phyloP scores from a whole-genome alignment of 768 basidiomycete genomes.

The Podaxis mareebaensis region DNA sequence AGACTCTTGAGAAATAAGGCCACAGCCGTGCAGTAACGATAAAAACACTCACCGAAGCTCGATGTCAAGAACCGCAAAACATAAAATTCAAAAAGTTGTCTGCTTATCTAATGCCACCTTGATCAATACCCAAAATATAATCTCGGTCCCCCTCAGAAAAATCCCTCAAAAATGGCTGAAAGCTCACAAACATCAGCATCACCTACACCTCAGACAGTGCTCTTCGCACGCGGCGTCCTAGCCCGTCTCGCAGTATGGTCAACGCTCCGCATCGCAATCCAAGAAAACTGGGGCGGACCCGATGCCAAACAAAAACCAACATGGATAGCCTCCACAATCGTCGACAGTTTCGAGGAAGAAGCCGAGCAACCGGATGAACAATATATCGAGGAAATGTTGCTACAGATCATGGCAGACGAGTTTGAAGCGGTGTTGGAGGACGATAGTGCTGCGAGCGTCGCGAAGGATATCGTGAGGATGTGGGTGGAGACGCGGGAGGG shows the following conservation, averaged over 20 bases:
- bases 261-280: slow-evolving; percentile 82
- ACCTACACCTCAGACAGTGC: slow-evolving; percentile 50
- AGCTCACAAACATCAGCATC: slow-evolving; percentile 16
- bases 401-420: slow-evolving; percentile 86
- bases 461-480: slow-evolving; percentile 66
- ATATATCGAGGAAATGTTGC: slow-evolving; percentile 79
- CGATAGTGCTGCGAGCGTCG: slow-evolving; percentile 73
- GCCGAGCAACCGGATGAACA: slow-evolving; percentile 54
- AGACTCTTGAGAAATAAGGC: slow-evolving; percentile 7
- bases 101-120: neutral
- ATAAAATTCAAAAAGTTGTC: neutral
- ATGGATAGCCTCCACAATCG: slow-evolving; percentile 81
- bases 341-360: slow-evolving; percentile 74
- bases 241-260: slow-evolving; percentile 85
- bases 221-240: slow-evolving; percentile 87
- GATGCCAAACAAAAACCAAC: slow-evolving; percentile 69
- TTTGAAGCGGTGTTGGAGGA: slow-evolving; percentile 87
- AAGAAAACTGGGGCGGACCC: slow-evolving; percentile 85
- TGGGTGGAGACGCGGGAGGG: slow-evolving; percentile 58
- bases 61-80: neutral
- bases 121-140: neutral
- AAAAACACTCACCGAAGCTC: neutral
- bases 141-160: neutral
- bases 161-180: neutral
- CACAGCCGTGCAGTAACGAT: neutral